Evolutionary conservation across 2,329 filamentous ascomycete species (phyloP).

Genomic region (Akanthomyces muscarius): DNA sequence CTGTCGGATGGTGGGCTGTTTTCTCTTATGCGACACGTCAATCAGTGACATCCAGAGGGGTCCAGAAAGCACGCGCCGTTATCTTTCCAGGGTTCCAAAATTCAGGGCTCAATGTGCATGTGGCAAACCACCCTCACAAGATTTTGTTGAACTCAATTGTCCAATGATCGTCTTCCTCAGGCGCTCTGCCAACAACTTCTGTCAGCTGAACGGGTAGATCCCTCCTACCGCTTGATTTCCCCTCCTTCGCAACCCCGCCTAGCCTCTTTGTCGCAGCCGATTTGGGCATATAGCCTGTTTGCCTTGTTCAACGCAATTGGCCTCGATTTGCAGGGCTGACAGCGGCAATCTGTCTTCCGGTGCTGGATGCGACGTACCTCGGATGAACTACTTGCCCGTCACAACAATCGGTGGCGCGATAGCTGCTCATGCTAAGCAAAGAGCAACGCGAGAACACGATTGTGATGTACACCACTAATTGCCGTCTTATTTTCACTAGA

Average conservation of each 20-base stretch:
- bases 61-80: neutral
- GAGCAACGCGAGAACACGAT: neutral
- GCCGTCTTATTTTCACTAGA: neutral
- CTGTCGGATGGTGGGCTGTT: neutral
- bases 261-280: constrained; percentile 1
- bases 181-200: neutral
- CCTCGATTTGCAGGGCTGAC: constrained; percentile 3
- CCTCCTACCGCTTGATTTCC: neutral
- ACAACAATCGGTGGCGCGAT: neutral
- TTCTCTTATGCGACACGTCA: neutral
- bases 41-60: neutral
- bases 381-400: neutral
- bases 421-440: neutral
- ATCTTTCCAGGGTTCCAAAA: neutral
- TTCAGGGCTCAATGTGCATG: neutral
- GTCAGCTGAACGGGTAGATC: neutral
- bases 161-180: neutral
- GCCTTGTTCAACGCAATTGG: neutral
- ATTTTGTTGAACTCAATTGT: neutral
- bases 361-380: neutral
- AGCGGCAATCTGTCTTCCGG: constrained; percentile 4
- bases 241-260: neutral
- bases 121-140: neutral
- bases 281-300: constrained; percentile 5
- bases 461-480: neutral